These are phyloP conservation scores for Acacia pycnantha DNA, from an alignment of 331 rosid species.

Conservation along the genomic window DNA sequence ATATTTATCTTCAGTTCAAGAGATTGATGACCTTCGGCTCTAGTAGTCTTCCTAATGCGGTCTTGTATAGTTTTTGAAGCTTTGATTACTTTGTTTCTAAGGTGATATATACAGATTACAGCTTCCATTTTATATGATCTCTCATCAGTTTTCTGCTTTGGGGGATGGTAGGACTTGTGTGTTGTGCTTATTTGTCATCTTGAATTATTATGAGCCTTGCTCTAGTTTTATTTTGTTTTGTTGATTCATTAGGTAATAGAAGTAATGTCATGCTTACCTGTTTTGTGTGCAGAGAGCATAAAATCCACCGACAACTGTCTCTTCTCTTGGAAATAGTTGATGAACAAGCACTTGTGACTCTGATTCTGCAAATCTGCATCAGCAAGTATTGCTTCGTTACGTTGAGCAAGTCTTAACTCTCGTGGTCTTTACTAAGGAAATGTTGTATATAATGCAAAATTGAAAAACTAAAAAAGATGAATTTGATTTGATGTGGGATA, in stretches of 20 bases:
- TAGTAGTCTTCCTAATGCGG: background rate
- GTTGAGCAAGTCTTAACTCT: background rate
- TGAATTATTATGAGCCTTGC: background rate
- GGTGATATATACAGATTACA: background rate
- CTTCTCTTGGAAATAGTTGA: conserved; percentile 61
- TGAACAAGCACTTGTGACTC: background rate
- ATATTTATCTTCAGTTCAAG: background rate
- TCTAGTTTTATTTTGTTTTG: background rate
- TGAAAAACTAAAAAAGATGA: background rate
- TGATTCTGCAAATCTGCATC: conserved; percentile 2
- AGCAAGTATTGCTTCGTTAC: conserved; percentile 1
- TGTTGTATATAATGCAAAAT: background rate
- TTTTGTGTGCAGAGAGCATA: conserved; percentile 60
- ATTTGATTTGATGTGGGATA: conserved; percentile 1
- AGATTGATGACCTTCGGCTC: background rate
- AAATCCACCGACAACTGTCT: conserved; percentile 66
- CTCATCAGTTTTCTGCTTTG: background rate
- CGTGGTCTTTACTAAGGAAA: background rate
- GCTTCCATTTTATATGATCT: background rate
- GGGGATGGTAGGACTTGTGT: background rate
- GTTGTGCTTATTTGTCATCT: conserved; percentile 2
- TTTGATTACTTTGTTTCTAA: background rate
- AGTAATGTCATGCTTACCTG: conserved; percentile 18
- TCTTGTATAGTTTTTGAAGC: background rate
- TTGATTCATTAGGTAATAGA: background rate